phyloP scores from a whole-genome alignment of 2,329 filamentous ascomycete genomes.

The Epichloe coenophiala region DNA sequence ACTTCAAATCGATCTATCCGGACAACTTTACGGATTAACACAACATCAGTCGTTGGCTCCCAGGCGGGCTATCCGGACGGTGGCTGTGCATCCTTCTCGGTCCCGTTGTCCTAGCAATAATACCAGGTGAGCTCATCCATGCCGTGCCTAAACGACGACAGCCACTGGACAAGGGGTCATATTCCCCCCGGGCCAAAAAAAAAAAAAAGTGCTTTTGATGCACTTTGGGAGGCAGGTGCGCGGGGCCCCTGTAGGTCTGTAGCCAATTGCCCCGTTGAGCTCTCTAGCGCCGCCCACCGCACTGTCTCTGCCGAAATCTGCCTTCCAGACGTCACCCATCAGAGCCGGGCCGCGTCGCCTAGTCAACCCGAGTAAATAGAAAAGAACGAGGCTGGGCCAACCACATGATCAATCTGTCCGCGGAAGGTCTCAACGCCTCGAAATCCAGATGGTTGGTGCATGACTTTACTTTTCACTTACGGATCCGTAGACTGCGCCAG shows the following conservation, averaged over 20 bases:
- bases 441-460: conserved; percentile 7
- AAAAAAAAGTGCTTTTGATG: too few relatives aligned
- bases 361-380: conserved; percentile 19
- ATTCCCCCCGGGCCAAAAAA: too few relatives aligned
- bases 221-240: not conserved
- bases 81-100: too few relatives aligned
- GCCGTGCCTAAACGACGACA: too few relatives aligned
- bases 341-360: conserved; percentile 8
- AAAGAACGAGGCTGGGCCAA: conserved; percentile 20
- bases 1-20: too few relatives aligned
- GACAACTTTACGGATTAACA: too few relatives aligned
- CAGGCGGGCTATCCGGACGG: too few relatives aligned
- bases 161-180: too few relatives aligned
- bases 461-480: not conserved
- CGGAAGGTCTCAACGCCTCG: not conserved
- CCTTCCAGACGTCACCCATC: not conserved
- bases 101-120: too few relatives aligned
- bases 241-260: not conserved
- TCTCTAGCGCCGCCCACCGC: not conserved
- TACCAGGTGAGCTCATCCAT: too few relatives aligned
- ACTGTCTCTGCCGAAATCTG: not conserved
- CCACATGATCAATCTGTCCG: conserved; percentile 6
- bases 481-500: not conserved
- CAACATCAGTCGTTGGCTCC: too few relatives aligned
- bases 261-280: not conserved